A percentile compares a stretch with the other conserved stretches of the same genome.
Conservation (phyloP, 2,329 filamentous ascomycete genomes). For the Chrysoporthe deuterocubensis region DNA sequence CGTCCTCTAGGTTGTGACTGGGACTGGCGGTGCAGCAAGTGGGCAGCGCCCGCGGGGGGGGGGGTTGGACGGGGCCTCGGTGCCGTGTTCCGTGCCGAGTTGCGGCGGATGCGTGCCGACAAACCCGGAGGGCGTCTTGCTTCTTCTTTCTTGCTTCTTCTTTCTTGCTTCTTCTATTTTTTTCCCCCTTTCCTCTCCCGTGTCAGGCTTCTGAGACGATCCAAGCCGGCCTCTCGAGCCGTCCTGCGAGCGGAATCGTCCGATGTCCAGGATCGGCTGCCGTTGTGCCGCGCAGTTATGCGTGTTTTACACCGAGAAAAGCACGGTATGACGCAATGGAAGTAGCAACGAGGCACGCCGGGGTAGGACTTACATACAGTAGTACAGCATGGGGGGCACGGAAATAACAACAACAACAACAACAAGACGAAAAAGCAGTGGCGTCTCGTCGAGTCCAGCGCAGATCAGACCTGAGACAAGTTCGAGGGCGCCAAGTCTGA, state of each 20-base stretch:
- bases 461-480: slow-evolving; percentile 3
- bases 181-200: not conserved
- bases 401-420: not conserved
- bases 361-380: too few species aligned
- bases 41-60: too few species aligned
- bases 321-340: too few species aligned
- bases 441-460: not conserved
- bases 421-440: not conserved
- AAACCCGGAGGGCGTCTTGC: not conserved
- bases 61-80: not conserved
- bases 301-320: too few species aligned
- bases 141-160: not conserved
- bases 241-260: too few species aligned
- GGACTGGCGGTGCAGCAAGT: not conserved
- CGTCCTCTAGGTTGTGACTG: not conserved
- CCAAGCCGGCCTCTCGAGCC: too few species aligned
- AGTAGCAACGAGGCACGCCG: too few species aligned
- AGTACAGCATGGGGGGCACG: not conserved
- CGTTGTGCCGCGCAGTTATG: too few species aligned
- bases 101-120: not conserved
- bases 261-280: too few species aligned
- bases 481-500: slow-evolving; percentile 6
- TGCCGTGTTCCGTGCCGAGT: slow-evolving; percentile 11
- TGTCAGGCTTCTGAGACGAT: too few species aligned
- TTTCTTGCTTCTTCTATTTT: too few species aligned